Conservation (phyloP, 495 filamentous ascomycete genomes). For the Neurospora pannonica region DNA sequence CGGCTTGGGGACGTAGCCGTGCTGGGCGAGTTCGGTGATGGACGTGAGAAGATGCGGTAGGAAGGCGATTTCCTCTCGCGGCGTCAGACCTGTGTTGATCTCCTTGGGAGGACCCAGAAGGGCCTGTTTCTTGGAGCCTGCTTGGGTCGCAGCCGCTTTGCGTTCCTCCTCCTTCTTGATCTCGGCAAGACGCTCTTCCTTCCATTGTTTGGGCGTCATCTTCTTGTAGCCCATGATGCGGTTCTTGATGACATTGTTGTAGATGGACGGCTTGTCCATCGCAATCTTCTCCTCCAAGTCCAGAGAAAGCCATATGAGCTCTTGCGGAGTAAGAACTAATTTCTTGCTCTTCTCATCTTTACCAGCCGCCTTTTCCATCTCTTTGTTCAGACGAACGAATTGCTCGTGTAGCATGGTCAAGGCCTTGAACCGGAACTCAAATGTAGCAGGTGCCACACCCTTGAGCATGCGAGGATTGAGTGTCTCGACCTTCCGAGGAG, state of each 20-base stretch:
- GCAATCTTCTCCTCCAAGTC: constrained; percentile 80
- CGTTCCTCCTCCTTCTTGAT: constrained; percentile 20
- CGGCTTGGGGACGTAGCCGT: constrained; percentile 62
- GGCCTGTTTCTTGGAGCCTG: constrained; percentile 10
- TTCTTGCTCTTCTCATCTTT: constrained; percentile 23
- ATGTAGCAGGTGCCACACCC: constrained; percentile 54
- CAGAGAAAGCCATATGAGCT: constrained; percentile 66
- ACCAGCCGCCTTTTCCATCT: constrained; percentile 42
- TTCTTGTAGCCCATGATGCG: constrained; percentile 64
- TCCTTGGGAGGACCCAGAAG: constrained; percentile 24
- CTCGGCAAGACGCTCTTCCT: constrained; percentile 28
- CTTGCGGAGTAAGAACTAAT: constrained; percentile 54
- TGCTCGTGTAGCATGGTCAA: constrained; percentile 66
- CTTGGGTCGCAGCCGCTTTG: constrained; percentile 8
- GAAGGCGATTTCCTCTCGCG: constrained; percentile 58
- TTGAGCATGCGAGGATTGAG: constrained; percentile 77
- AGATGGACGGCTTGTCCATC: constrained; percentile 54
- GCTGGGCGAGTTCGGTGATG: constrained; percentile 47
- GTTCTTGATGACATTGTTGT: constrained; percentile 72
- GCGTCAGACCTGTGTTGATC: constrained; percentile 58
- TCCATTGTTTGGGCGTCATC: constrained; percentile 62
- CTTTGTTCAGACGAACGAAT: constrained; percentile 62
- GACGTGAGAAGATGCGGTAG: constrained; percentile 49
- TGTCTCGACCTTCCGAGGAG: constrained; percentile 34
- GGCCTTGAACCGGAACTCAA: constrained; percentile 56